Conservation (phyloP, 1,139 yeast genomes). For the Pichia inconspicua region DNA sequence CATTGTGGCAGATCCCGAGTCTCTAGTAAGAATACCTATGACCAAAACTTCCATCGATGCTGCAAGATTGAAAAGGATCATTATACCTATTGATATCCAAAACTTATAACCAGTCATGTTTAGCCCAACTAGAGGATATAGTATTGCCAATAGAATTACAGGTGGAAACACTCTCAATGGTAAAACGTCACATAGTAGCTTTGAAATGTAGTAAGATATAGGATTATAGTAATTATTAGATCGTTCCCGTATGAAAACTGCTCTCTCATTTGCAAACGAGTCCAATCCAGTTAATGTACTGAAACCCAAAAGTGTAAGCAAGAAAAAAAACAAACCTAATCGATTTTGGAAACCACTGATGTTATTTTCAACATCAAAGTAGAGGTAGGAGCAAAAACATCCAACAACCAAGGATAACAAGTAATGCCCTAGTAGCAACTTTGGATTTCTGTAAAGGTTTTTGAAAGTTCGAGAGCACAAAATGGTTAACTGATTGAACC, state of each 20-base stretch:
- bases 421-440: slow-evolving; percentile 74
- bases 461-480: slow-evolving; percentile 83
- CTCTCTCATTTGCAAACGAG: slow-evolving; percentile 79
- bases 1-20: slow-evolving; percentile 90
- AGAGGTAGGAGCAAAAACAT: slow-evolving; percentile 74
- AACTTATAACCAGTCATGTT: slow-evolving; percentile 76
- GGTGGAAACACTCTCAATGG: slow-evolving; percentile 93
- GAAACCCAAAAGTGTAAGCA: slow-evolving; percentile 87
- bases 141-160: slow-evolving; percentile 64
- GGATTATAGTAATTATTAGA: slow-evolving; percentile 92
- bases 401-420: slow-evolving; percentile 70
- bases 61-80: slow-evolving; percentile 78
- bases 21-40: slow-evolving; percentile 78
- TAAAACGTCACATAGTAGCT: slow-evolving; percentile 78
- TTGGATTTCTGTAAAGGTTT: slow-evolving; percentile 87
- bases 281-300: slow-evolving; percentile 87
- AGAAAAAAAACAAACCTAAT: slow-evolving; percentile 83
- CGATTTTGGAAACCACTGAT: slow-evolving; percentile 95
- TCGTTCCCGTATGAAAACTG: slow-evolving; percentile 83
- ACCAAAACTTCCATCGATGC: slow-evolving; percentile 78
- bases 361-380: slow-evolving; percentile 76
- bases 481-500: slow-evolving; percentile 56
- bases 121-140: slow-evolving; percentile 89
- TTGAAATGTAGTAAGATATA: slow-evolving; percentile 72
- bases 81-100: slow-evolving; percentile 55